Evolutionary conservation across 495 filamentous ascomycete genomes (phyloP), one percentile per base, ranked within the genome.

Genomic region (Penicillium goetzii): DNA sequence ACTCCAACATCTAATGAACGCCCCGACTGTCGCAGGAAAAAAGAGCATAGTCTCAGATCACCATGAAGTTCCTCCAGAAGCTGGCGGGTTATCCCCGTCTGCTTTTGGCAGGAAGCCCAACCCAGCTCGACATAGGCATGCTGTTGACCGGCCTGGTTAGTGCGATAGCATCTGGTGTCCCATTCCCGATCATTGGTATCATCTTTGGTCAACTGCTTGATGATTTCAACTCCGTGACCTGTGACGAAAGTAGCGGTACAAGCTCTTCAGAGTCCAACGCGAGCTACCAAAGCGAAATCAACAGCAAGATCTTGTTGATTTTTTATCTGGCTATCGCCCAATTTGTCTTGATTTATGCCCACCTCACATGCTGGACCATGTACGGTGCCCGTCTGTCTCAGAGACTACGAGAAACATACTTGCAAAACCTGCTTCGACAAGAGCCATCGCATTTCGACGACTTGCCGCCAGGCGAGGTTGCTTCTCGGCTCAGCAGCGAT

Each of bases 201-300:
- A 70, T 90, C 34, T 91, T 90, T 64, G 88, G 88, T 58, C 74
- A 89, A 72, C 79, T 91, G 7, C 78, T 91, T 60, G 84, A 91
- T 74, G 80, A 86, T 65, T 80, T 91, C 63, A 89, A 90, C 70
- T 75, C 76, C 4, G 81, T 79, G n/a, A 81, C 84, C 17, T 89
- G 87, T 65, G 64, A 73, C 30, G 63, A 60, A 30, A 63, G 72
- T 14, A 43, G 25, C 23, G n/a, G 34, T 10, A 28, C 55, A 10
- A 7, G 62, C 70, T n/a, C 64, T 5, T 52, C 69, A 8, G 50
- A 53, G 12, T 63, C 65, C 1, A 41, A 64, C 25, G 56, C 62
- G 26, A 67, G 60, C 21, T 76, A 79, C 38, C 80, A 84, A 63
- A 56, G 63, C 17, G 67, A 68, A 17, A 82, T 88, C 69, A 83